Evolutionary conservation across 495 filamentous ascomycete species (phyloP).

Genomic region (Penicillium alfredii): DNA sequence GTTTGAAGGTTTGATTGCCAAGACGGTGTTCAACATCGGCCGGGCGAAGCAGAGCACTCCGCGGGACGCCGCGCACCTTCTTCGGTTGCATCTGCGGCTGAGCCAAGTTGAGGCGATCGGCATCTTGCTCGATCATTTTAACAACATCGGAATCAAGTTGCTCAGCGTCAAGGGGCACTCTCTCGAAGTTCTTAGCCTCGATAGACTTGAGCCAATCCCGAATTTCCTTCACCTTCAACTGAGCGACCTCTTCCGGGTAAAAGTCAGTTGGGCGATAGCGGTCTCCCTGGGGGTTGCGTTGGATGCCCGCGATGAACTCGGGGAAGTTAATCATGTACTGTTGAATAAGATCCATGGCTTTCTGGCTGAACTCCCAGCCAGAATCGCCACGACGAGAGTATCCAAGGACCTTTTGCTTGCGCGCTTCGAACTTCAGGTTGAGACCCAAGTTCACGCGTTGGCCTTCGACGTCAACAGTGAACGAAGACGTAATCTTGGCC

Average conservation of each 20-base stretch:
- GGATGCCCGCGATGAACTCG: constrained; percentile 85
- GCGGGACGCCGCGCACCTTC: constrained; percentile 70
- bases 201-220: constrained; percentile 84
- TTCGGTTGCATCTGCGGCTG: constrained; percentile 48
- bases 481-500: constrained; percentile 93
- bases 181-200: constrained; percentile 84
- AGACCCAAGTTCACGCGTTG: constrained; percentile 82
- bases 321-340: constrained; percentile 94
- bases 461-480: constrained; percentile 73
- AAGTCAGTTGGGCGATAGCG: constrained; percentile 80
- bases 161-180: constrained; percentile 88
- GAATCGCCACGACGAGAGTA: constrained; percentile 78
- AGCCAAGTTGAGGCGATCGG: constrained; percentile 50
- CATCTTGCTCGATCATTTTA: constrained; percentile 69
- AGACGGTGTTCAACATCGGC: constrained; percentile 87
- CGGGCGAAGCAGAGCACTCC: constrained; percentile 82
- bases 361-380: constrained; percentile 93
- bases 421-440: constrained; percentile 94
- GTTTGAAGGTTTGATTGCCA: constrained; percentile 71
- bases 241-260: constrained; percentile 63
- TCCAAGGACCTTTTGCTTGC: constrained; percentile 91
- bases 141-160: constrained; percentile 92
- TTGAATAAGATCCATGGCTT: constrained; percentile 70
- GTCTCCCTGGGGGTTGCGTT: constrained; percentile 66
- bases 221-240: constrained; percentile 70